A percentile compares a stretch with the other conserved stretches of the same genome.
These are phyloP conservation scores for Claviceps humidiphila DNA, from an alignment of 2,329 filamentous ascomycete species.

Conservation along the genomic window DNA sequence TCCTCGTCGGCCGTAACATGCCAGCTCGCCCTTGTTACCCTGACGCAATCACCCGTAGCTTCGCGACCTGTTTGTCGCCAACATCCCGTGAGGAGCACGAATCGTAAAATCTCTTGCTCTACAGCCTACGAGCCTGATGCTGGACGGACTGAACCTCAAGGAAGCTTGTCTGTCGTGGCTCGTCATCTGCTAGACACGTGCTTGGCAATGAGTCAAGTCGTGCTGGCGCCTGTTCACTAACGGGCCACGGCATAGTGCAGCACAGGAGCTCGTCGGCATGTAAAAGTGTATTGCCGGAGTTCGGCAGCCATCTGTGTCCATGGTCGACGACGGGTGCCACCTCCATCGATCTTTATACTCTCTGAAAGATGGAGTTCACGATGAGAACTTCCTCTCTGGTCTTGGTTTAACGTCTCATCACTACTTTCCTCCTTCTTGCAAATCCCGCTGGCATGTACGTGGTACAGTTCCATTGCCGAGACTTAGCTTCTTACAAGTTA, in stretches of 20 bases:
- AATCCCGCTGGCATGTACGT: too few relatives aligned
- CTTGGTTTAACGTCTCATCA: too few relatives aligned
- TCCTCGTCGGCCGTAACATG: slow-evolving; percentile 1
- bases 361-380: too few relatives aligned
- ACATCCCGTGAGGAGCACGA: too few relatives aligned
- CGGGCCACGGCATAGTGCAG: background rate
- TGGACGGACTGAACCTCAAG: background rate
- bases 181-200: background rate
- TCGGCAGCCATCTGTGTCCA: background rate
- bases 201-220: background rate
- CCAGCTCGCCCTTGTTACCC: background rate
- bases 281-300: background rate
- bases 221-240: background rate
- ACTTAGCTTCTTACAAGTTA: too few relatives aligned
- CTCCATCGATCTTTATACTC: too few relatives aligned
- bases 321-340: too few relatives aligned
- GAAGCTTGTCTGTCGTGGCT: background rate
- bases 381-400: too few relatives aligned
- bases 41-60: background rate
- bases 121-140: background rate
- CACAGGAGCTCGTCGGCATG: background rate
- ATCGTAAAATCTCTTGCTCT: background rate
- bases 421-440: too few relatives aligned
- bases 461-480: too few relatives aligned
- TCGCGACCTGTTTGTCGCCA: background rate